These are phyloP conservation scores for Collybia sp. DNA, from an alignment of 768 basidiomycete genomes.

Conservation along the genomic window DNA sequence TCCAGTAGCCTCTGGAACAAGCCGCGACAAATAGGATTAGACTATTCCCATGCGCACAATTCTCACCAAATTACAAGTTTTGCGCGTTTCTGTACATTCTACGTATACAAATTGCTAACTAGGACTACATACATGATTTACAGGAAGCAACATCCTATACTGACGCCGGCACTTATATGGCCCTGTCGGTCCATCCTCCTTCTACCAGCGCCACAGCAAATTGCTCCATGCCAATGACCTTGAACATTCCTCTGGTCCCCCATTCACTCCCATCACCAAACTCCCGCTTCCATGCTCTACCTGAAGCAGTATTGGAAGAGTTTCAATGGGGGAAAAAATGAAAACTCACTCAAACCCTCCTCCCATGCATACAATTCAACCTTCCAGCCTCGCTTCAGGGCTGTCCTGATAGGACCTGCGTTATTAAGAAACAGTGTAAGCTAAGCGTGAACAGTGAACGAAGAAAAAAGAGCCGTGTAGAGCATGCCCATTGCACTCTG, in stretches of 20 bases:
- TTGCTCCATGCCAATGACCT: constrained; percentile 61
- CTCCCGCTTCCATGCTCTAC: constrained; percentile 67
- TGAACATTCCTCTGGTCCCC: constrained; percentile 42
- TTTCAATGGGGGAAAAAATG: neutral
- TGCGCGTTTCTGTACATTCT: too few species aligned
- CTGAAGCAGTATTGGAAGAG: constrained; percentile 12
- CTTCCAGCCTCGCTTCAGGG: constrained; percentile 85
- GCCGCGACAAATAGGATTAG: too few species aligned
- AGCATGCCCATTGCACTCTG: neutral
- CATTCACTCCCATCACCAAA: constrained; percentile 60
- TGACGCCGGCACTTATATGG: neutral
- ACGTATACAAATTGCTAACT: too few species aligned
- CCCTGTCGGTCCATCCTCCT: constrained; percentile 1
- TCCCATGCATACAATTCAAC: constrained; percentile 97
- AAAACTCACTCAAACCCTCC: constrained; percentile 60
- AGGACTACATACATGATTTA: too few species aligned
- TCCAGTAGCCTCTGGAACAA: too few species aligned
- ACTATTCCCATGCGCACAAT: too few species aligned
- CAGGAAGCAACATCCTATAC: neutral
- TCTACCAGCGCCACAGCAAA: constrained; percentile 60
- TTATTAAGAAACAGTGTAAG: neutral
- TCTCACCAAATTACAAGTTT: too few species aligned
- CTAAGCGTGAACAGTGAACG: neutral
- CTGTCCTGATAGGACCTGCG: constrained; percentile 75
- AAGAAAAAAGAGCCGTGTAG: neutral